A percentile compares a stretch with the other conserved stretches of the same genome.
These are phyloP conservation scores for Coemansia sp. DNA, from an alignment of 192 early-diverging fungal genomes.

Conservation along the genomic window DNA sequence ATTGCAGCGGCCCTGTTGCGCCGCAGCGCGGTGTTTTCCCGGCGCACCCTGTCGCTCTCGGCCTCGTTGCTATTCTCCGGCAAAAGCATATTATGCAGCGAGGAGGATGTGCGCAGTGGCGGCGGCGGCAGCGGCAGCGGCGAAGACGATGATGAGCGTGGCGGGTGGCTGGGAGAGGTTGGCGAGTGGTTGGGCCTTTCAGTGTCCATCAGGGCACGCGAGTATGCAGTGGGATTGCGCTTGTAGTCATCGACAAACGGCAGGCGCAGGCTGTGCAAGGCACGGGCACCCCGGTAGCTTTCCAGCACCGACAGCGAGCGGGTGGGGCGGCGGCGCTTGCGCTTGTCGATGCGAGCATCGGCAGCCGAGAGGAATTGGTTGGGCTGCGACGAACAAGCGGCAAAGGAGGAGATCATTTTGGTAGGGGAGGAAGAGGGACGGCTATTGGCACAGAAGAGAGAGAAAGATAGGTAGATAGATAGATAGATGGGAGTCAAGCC, in stretches of 20 bases:
- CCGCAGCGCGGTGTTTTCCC: conserved; percentile 7
- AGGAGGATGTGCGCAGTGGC: background rate
- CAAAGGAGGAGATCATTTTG: conserved; percentile 2
- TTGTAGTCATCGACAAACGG: conserved; percentile 38
- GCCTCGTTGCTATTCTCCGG: no score
- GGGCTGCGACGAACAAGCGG: no score
- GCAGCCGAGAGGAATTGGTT: background rate
- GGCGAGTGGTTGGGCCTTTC: no score
- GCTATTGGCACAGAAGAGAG: background rate
- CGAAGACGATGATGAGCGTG: conserved; percentile 2
- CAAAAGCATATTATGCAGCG: no score
- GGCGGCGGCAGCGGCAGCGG: background rate
- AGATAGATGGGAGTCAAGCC: background rate
- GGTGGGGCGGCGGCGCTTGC: conserved; percentile 33
- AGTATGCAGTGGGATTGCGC: conserved; percentile 45
- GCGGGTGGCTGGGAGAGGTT: conserved; percentile 5
- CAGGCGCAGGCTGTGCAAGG: conserved; percentile 23
- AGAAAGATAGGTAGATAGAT: background rate
- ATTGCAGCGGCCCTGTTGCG: conserved; percentile 25
- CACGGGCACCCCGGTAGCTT: background rate
- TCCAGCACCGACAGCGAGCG: conserved; percentile 17
- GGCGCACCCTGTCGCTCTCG: background rate
- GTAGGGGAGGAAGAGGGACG: background rate
- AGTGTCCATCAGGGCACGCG: conserved; percentile 40
- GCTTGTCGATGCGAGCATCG: conserved; percentile 30